Base-by-base conservation (phyloP, 2,329 filamentous ascomycete genomes). In the Xylariaceae sp. region DNA sequence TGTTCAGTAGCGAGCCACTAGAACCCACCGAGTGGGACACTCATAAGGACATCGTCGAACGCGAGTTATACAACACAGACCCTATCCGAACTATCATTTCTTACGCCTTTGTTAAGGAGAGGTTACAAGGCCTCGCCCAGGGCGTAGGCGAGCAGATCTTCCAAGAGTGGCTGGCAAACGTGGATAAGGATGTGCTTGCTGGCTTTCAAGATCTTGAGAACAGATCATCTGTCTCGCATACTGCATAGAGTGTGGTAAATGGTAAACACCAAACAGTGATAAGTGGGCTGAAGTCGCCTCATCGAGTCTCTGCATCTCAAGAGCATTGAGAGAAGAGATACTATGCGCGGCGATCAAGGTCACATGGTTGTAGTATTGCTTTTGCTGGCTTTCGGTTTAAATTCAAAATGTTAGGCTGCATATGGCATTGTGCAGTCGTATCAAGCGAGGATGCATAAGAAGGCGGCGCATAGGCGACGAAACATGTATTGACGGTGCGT, bases 111-210 rank as follows among this genome's bases (percentile, higher is more conserved):
- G 80, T 92, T 2, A 81, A 81, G 65, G 79, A 84, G 60, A 82
- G 85, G 50, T 69, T 95, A 29, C 78, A 83, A 53, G 77, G 79
- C 12, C 75, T 87, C 4, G 82, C 92, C 17, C 76, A 77, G 47
- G 76, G 79, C 3, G 79, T 79, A 3, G 90, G 90, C 2, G 82
- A 88, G 65, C 78, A 83, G 46, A 75, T 70, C 3, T 94, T 95
- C 71, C 81, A 87, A 69, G 80, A 84, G 53, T 93, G 87, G 85
- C 74, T 86, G 12, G 80, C 80, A n/a, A 90, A 92, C 61, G 89
- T 95, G 23, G 91, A 95, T 71, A 81, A 80, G 64, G 87, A 92
- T 57, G 83, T 93, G 14, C 66, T 94, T 60, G 77, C 78, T 9
- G 83, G 80, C n/a, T 94, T 92, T 69, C 75, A 79, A 64, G 67